Base-by-base conservation (phyloP, 345 rosid genomes). In the Brassica rapa region DNA sequence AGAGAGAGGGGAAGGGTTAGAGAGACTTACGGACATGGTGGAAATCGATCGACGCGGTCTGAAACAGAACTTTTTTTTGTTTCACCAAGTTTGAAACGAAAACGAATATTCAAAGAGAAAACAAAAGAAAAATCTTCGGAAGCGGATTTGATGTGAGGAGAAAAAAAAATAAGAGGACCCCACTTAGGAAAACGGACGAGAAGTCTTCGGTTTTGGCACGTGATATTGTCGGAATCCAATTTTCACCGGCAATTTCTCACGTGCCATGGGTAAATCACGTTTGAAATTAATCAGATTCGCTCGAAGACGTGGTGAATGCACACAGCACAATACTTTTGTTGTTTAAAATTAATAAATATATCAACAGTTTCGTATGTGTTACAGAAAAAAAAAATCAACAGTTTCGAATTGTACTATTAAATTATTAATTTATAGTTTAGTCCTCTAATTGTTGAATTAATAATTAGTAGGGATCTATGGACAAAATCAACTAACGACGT, bases 1-100 rank as follows among this genome's bases (percentile, higher is more conserved):
- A 5, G 57, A 51, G 21, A 43, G 9, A 8, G 14, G 24, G 1
- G 2, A 27, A 1, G 0, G 32, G 15, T 11, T 5, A 25, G 19
- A 68, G 1, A 23, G 41, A 69, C 83, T 80, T 60, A 80, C 83
- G 66, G 79, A 62, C 79, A 80, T 74, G 71, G 60, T 14, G 67
- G 57, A 51, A 24, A 59, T 72, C 24, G 55, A 0, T 73, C 30
- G 74, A 60, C 82, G 69, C 25, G 49, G 74, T 35, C 68, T 27
- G 57, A 66, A n/a, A 73, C 63, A 19, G 12, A 33, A 60, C 6
- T 9, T 71, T 14, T 70, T 14, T 0, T 0, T 51, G 57, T 51
- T 27, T 27, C 30, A 27, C 30, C 30, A 27, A 27, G 30, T 27
- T 73, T 79, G 74, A 73, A 78, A 68, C 41, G 64, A 33, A 51